These are phyloP conservation scores for Populus hybrid DNA, from an alignment of 441 rosid species.

Conservation along the genomic window DNA sequence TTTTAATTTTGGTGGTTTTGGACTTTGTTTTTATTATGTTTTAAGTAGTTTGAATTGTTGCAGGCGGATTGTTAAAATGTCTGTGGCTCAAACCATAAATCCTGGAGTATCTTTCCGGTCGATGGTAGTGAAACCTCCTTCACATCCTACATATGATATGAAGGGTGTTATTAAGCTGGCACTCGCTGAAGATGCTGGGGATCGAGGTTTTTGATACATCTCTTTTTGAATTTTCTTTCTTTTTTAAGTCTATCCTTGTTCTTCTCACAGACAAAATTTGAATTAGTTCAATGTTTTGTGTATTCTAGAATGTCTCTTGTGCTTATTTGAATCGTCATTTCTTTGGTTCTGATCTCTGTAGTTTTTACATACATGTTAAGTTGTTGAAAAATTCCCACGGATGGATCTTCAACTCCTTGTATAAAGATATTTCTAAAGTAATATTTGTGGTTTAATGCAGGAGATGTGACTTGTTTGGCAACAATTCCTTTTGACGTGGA, in stretches of 20 bases:
- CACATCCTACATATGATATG: constrained; percentile 88
- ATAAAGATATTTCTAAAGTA: constrained; percentile 3
- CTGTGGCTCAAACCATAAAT: constrained; percentile 36
- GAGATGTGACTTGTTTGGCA: constrained; percentile 93
- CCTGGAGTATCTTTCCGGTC: constrained; percentile 36
- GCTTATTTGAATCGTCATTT: constrained; percentile 1
- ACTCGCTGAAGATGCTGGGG: constrained; percentile 88
- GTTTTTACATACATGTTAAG: not conserved
- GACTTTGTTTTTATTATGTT: not conserved
- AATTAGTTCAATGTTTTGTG: not conserved
- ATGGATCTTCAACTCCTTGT: not conserved
- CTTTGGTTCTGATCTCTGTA: not conserved
- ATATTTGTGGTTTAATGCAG: constrained; percentile 39
- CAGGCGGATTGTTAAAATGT: constrained; percentile 63
- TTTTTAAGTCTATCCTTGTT: not conserved
- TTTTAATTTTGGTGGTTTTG: not conserved
- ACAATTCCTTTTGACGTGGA: constrained; percentile 80
- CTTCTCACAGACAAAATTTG: not conserved
- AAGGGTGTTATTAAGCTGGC: constrained; percentile 73
- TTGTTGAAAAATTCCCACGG: not conserved
- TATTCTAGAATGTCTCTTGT: constrained; percentile 1
- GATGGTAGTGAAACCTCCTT: constrained; percentile 72
- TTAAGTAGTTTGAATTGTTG: constrained; percentile 6
- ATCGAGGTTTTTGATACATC: constrained; percentile 48
- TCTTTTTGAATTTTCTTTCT: not conserved